Evolutionary conservation across 768 basidiomycete genomes (phyloP), one percentile per base, ranked within the genome.

Genomic region (Boletus rubescentipes): DNA sequence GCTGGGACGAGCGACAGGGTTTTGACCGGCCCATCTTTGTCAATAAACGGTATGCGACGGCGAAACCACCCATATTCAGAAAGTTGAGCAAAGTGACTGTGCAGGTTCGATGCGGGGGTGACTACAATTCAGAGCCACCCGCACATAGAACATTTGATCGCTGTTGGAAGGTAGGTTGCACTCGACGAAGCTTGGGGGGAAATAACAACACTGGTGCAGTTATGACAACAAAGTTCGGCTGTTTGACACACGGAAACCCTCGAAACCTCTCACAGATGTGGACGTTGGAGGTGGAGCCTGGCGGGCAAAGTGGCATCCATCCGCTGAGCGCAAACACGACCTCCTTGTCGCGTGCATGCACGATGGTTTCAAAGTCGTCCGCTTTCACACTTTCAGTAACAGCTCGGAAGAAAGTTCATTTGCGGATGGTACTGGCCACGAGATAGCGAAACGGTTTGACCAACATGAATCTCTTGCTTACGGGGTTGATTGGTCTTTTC

Each of bases 341-440:
- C 77, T 98, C 2, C 80, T 98, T 18, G 84, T 93, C n/a, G 97
- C 95, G 0, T 93, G 91, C 65, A 99, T 98, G 97, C 95, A 96
- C 66, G 93, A 93, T 58, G 95, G 96, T 10, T 95, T 93, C 79
- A 97, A 97, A 66, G 77, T 96, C 7, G 68, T 91, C 53, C 71
- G 51, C 49, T 66, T 67, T 38, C 49, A 52, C 26, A 60, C 62
- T 35, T 49, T 32, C 35, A 47, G 16, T 32, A 15, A 49, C 30
- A 48, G 42, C 14, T 9, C 21, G 11, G 56, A 41, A 20, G 41
- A 26, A 14, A 40, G 48, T 3, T 40, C 60, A n/a, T 42, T 52
- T 31, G 42, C 41, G 30, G 56, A 57, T 31, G 67, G 50, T 21
- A 41, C 54, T 6, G 20, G 59, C 43, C 71, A 76, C 47, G 67